A percentile compares a stretch with the other conserved stretches of the same genome.
phyloP scores from a whole-genome alignment of 2,329 filamentous ascomycete genomes.

The Fonsecaea pedrosoi region DNA sequence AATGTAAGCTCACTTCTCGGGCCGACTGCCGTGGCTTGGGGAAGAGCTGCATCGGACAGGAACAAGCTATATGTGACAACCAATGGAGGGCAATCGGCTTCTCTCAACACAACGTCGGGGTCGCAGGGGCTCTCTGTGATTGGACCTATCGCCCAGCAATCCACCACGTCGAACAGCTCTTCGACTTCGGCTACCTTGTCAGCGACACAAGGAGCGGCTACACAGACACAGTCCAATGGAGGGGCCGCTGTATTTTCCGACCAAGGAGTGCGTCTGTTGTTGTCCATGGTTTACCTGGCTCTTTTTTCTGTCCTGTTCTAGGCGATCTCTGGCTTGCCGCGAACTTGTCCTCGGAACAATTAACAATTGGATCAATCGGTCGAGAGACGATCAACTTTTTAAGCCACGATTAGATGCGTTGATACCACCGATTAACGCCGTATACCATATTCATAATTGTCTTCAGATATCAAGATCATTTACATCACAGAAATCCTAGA shows the following conservation, averaged over 20 bases:
- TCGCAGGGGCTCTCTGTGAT: not conserved
- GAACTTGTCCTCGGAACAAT: too few species aligned
- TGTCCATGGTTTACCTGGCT: not conserved
- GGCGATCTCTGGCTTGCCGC: too few species aligned
- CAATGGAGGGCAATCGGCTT: not conserved
- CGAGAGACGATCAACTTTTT: not conserved
- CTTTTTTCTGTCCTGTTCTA: not conserved
- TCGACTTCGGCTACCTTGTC: not conserved
- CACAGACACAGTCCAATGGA: not conserved
- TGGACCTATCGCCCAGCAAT: not conserved
- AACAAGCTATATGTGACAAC: not conserved
- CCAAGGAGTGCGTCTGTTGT: not conserved
- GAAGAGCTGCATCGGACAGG: not conserved
- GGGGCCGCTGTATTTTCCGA: not conserved
- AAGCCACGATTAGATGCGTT: not conserved
- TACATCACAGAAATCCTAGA: not conserved
- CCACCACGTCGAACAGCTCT: not conserved
- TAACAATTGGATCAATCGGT: too few species aligned
- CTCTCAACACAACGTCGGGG: not conserved
- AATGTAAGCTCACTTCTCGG: not conserved
- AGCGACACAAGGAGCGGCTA: not conserved
- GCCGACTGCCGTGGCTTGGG: conserved; percentile 1
- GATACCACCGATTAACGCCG: not conserved
- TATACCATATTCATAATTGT: not conserved
- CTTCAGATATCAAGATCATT: not conserved